These are phyloP conservation scores for Phytopythium mirpurense DNA, from an alignment of 352 stramenopile genomes.

Conservation along the genomic window DNA sequence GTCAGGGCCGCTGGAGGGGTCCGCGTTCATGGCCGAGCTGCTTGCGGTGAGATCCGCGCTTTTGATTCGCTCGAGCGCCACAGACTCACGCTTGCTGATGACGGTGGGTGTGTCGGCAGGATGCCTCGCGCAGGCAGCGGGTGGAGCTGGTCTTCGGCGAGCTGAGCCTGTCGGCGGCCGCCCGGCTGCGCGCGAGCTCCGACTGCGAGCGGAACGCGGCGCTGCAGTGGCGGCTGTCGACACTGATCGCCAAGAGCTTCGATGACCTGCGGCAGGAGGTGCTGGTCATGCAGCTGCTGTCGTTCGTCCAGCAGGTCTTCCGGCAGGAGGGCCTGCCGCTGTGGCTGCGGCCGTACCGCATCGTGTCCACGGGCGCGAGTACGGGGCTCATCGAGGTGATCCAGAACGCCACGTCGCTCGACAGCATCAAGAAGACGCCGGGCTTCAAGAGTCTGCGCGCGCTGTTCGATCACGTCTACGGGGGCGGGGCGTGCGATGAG, in stretches of 20 bases:
- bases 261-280: conserved; percentile 97
- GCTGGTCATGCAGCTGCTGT: conserved; percentile 97
- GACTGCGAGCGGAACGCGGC: conserved; percentile 8
- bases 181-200: conserved; percentile 29
- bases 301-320: conserved; percentile 94
- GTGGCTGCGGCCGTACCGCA: conserved; percentile 93
- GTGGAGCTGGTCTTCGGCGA: conserved; percentile 72
- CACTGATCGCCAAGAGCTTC: conserved; percentile 96
- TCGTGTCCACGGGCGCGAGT: conserved; percentile 92
- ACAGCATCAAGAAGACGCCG: conserved; percentile 92
- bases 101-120: conserved; percentile 7
- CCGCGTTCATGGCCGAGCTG: conserved; percentile 20
- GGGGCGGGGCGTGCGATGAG: conserved; percentile 1
- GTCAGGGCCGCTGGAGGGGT: conserved; percentile 1
- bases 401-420: conserved; percentile 94
- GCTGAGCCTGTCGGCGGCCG: conserved; percentile 38
- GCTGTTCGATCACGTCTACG: conserved; percentile 93
- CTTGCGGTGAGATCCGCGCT: conserved; percentile 14
- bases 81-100: conserved; percentile 1
- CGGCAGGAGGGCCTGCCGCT: conserved; percentile 85
- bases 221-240: conserved; percentile 40
- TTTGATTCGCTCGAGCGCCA: too few relatives aligned
- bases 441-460: conserved; percentile 84
- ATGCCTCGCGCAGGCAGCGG: conserved; percentile 36
- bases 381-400: conserved; percentile 96